Evolutionary conservation across 1,284 basidiomycete genomes (phyloP), one percentile per base, ranked within the genome.

Genomic region (Dichomitus squalens): DNA sequence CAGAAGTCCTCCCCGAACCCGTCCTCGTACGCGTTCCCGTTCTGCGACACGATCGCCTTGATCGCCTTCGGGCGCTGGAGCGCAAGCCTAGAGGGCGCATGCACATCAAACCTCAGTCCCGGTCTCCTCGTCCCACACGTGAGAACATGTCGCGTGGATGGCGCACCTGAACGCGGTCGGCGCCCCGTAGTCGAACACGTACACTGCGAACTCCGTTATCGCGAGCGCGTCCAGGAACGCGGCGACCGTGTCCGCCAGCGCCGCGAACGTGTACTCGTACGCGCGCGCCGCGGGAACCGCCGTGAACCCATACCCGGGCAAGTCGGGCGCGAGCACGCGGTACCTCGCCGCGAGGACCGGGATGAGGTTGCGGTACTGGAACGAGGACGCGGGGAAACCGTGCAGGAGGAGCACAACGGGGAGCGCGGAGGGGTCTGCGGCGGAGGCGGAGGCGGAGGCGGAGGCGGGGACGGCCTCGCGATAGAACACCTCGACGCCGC

Each of bases 101-200:
- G 18, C 51, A 7, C 38, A 31, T 29, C 18, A 14, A 3, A n/a
- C n/a, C n/a, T n/a, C n/a, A n/a, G n/a, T n/a, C n/a, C n/a, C n/a
- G n/a, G n/a, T n/a, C n/a, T n/a, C n/a, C n/a, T n/a, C n/a, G n/a
- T n/a, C n/a, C n/a, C n/a, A n/a, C n/a, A n/a, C n/a, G n/a, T n/a
- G n/a, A n/a, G n/a, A n/a, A n/a, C n/a, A n/a, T n/a, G n/a, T n/a
- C n/a, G n/a, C 18, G n/a, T 27, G 7, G 16, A 16, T 50, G 18
- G 57, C 65, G 29, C 27, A 75, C 73, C 72, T 71, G 39, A 76
- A 70, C 1, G 68, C 74, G 4, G 70, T 73, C 1, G 78, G 79
- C 5, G 78, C 76, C 20, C 80, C 81, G 51, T 82, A 82, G 64
- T 82, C 81, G 60, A 82, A 83, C 33, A 79, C 69, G 64, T 83